Evolutionary conservation across 2,329 filamentous ascomycete species (phyloP).

Genomic region (Trichoderma polysporum): DNA sequence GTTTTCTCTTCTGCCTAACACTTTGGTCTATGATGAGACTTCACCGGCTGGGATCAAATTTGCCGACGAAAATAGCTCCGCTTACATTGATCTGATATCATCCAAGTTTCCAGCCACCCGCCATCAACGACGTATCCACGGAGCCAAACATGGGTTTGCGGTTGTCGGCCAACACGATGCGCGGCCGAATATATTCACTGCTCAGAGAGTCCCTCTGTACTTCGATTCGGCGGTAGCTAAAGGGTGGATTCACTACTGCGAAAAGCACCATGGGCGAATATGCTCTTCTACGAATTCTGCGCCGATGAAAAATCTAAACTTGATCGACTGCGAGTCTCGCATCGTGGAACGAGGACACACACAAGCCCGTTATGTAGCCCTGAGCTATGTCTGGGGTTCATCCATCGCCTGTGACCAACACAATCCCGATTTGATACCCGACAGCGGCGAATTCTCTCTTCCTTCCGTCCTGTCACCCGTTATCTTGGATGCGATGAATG

Average conservation of each 20-base stretch:
- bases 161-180: background rate
- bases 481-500: background rate
- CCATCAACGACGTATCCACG: background rate
- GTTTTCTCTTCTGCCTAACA: background rate
- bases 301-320: background rate
- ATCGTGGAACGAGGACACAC: background rate
- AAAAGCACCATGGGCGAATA: background rate
- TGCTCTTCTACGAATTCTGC: background rate
- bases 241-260: background rate
- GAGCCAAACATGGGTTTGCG: background rate
- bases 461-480: background rate
- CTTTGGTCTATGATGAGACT: background rate
- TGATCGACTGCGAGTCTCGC: background rate
- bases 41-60: background rate
- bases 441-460: background rate
- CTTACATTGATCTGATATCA: background rate
- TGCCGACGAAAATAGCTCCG: background rate
- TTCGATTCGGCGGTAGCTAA: background rate
- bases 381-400: background rate
- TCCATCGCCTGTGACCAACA: background rate
- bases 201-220: background rate
- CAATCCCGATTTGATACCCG: background rate
- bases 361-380: background rate
- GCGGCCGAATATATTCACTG: background rate
- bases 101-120: background rate